Percentiles rank a stretch among this genome's conserved stretches.
phyloP scores from a whole-genome alignment of 1,139 yeast species.

The Candida sp. region DNA sequence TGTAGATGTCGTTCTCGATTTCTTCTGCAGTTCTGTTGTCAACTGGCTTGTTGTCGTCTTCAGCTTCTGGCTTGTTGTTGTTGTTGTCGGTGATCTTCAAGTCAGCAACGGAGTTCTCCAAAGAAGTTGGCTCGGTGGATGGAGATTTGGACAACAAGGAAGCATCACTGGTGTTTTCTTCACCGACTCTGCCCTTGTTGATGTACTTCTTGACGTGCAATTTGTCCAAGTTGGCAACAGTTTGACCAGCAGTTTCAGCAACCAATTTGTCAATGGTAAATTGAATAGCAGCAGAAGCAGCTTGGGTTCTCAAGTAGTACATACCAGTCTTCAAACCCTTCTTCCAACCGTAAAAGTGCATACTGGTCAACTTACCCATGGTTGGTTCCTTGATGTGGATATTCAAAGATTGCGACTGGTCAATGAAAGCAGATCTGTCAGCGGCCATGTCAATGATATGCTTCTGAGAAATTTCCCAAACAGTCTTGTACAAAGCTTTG shows the following conservation, averaged over 20 bases:
- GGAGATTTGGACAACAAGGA: conserved; percentile 34
- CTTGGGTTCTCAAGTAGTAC: conserved; percentile 67
- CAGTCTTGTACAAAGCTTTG: conserved; percentile 58
- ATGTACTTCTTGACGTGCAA: conserved; percentile 58
- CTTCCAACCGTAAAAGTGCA: conserved; percentile 69
- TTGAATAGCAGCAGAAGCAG: conserved; percentile 66
- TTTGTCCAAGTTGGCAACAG: conserved; percentile 57
- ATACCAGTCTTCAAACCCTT: conserved; percentile 67
- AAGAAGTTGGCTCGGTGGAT: conserved; percentile 54
- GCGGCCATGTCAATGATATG: conserved; percentile 63
- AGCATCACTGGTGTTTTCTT: conserved; percentile 28
- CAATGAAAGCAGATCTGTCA: conserved; percentile 62
- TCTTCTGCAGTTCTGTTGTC: conserved; percentile 19
- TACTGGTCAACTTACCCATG: conserved; percentile 60
- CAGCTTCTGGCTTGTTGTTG: conserved; percentile 17
- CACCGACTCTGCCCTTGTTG: conserved; percentile 26
- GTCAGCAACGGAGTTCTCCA: conserved; percentile 52
- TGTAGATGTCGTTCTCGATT: conserved; percentile 72
- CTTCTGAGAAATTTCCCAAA: conserved; percentile 65
- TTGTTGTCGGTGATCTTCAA: conserved; percentile 40
- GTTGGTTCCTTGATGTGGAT: conserved; percentile 60
- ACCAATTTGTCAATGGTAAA: conserved; percentile 55
- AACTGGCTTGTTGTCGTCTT: conserved; percentile 19
- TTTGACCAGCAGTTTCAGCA: conserved; percentile 48
- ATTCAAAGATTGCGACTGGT: conserved; percentile 65